phyloP scores from a whole-genome alignment of 805 yeast genomes.

The Kazachstania africana region DNA sequence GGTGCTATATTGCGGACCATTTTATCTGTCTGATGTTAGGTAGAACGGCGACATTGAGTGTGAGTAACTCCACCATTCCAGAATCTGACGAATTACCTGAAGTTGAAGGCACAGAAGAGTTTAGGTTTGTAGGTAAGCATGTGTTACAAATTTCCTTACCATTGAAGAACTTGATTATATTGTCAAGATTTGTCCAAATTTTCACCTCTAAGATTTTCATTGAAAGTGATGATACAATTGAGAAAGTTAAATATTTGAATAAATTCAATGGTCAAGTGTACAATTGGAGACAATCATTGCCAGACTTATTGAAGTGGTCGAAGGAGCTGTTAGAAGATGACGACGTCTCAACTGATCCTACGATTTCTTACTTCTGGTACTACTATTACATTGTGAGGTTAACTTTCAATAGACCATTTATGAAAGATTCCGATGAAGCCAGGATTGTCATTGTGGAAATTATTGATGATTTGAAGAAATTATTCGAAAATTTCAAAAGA shows the following conservation, averaged over 20 bases:
- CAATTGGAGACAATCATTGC: constrained; percentile 41
- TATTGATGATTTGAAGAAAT: constrained; percentile 19
- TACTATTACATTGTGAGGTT: constrained; percentile 46
- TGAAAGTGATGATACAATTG: constrained; percentile 23
- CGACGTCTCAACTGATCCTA: constrained; percentile 39
- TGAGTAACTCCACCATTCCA: constrained; percentile 47
- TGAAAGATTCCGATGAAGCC: constrained; percentile 29
- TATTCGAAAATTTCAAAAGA: constrained; percentile 18
- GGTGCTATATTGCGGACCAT: constrained; percentile 53
- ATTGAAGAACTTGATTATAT: constrained; percentile 33
- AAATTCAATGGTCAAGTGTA: constrained; percentile 39
- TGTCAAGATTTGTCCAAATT: constrained; percentile 29
- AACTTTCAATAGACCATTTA: constrained; percentile 51
- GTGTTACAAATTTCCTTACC: constrained; percentile 25
- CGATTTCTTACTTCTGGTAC: constrained; percentile 39
- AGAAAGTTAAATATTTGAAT: constrained; percentile 27
- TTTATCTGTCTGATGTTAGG: constrained; percentile 49
- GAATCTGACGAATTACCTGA: constrained; percentile 51
- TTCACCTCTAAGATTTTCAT: constrained; percentile 26
- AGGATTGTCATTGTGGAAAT: constrained; percentile 19
- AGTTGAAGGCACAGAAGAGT: constrained; percentile 51
- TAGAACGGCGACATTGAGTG: constrained; percentile 42
- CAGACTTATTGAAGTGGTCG: constrained; percentile 40
- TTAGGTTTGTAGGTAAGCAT: constrained; percentile 29
- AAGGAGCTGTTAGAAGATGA: constrained; percentile 28